Evolutionary conservation across 2,329 filamentous ascomycete species (phyloP).

Genomic region (Epichloe amarillans): DNA sequence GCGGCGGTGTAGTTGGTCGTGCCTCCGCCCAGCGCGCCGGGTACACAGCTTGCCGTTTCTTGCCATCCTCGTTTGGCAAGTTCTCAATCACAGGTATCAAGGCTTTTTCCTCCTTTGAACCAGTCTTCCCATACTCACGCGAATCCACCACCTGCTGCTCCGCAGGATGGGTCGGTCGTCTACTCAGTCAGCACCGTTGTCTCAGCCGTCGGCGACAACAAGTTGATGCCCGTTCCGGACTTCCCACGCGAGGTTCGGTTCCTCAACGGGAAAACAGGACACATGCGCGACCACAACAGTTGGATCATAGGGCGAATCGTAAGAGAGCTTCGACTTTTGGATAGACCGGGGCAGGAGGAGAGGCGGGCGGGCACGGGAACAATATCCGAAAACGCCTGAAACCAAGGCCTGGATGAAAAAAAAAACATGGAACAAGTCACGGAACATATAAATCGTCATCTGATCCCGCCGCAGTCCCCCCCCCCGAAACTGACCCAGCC

Average conservation of each 20-base stretch:
- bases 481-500: constrained; percentile 9
- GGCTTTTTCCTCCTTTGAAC: too few relatives aligned
- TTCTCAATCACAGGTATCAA: too few relatives aligned
- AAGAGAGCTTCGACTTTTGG: constrained; percentile 24
- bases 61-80: constrained; percentile 19
- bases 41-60: constrained; percentile 16
- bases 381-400: constrained; percentile 8
- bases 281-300: constrained; percentile 22
- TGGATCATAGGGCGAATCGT: constrained; percentile 31
- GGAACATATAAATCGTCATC: too few relatives aligned
- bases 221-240: constrained; percentile 18
- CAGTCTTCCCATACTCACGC: background rate
- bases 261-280: constrained; percentile 23
- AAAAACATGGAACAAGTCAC: background rate
- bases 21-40: constrained; percentile 16
- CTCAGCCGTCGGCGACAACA: constrained; percentile 15
- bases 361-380: background rate
- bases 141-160: background rate
- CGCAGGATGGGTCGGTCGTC: constrained; percentile 16
- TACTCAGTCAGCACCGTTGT: constrained; percentile 12
- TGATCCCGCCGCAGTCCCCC: background rate
- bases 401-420: constrained; percentile 1
- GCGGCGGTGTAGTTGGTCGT: too few relatives aligned
- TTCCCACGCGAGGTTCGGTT: constrained; percentile 23
- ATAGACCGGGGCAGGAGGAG: constrained; percentile 1